Conservation (phyloP, 2,329 filamentous ascomycete genomes). For the Xylariomycetidae sp. region DNA sequence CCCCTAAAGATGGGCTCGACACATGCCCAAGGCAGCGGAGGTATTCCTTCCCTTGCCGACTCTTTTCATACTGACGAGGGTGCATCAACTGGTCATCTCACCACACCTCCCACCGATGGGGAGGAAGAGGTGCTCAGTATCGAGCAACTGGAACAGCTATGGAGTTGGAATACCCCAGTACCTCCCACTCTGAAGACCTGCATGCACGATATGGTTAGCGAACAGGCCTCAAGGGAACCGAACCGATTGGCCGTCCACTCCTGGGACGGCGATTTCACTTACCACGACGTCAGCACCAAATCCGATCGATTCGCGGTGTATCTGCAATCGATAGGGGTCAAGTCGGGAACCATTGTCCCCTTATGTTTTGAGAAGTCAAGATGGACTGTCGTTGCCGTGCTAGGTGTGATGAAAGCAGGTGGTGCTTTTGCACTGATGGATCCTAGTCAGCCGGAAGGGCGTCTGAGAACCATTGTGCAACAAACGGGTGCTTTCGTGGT, state of each 20-base stretch:
- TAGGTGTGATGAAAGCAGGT: conserved; percentile 46
- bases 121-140: conserved; percentile 22
- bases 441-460: conserved; percentile 40
- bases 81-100: conserved; percentile 13
- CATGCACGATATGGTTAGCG: conserved; percentile 43
- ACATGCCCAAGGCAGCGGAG: not conserved
- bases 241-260: conserved; percentile 41
- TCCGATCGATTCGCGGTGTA: conserved; percentile 38
- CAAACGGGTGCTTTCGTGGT: conserved; percentile 36
- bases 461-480: conserved; percentile 40
- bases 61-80: conserved; percentile 16
- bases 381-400: conserved; percentile 40
- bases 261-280: conserved; percentile 46
- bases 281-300: conserved; percentile 37
- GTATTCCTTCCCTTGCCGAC: not conserved
- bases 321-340: conserved; percentile 32
- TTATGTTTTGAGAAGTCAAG: conserved; percentile 47
- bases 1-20: not conserved
- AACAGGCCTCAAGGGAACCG: conserved; percentile 32
- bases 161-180: conserved; percentile 40
- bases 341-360: conserved; percentile 38
- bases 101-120: conserved; percentile 24
- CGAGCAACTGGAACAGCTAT: conserved; percentile 39
- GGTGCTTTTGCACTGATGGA: conserved; percentile 43
- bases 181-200: conserved; percentile 36